Evolutionary conservation across 257 asterid species (phyloP).

Genomic region (Przewalskia tangutica): DNA sequence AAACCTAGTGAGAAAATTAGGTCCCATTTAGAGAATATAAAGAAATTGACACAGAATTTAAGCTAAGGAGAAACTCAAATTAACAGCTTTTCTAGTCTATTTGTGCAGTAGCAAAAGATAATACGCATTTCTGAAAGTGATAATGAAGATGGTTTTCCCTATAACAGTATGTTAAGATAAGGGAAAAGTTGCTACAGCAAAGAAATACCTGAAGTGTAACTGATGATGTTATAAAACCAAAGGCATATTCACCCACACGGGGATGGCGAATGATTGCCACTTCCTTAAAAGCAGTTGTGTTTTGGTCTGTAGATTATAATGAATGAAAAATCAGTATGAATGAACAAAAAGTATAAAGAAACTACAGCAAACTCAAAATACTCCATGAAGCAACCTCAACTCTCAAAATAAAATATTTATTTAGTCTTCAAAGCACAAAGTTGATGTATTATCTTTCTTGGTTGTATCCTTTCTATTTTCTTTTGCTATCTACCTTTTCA

Average conservation of each 20-base stretch:
- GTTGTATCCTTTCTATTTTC: not conserved
- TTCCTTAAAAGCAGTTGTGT: conserved; percentile 82
- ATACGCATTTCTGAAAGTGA: not conserved
- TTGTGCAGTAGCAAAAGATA: not conserved
- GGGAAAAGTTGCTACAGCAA: not conserved
- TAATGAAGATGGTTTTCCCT: not conserved
- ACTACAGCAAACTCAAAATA: not conserved
- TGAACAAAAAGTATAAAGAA: not conserved
- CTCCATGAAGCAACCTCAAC: not conserved
- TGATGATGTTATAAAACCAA: conserved; percentile 89
- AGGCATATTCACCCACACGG: conserved; percentile 91
- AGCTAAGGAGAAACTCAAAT: not conserved
- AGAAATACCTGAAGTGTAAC: conserved; percentile 70
- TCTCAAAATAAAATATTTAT: not conserved
- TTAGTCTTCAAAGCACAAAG: not conserved
- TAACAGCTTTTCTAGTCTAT: not conserved
- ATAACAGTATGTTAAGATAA: not conserved
- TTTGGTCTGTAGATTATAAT: conserved; percentile 47
- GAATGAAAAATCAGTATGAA: conserved; percentile 9
- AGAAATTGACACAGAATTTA: not conserved
- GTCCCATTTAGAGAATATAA: not conserved
- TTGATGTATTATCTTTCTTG: not conserved
- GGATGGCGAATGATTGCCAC: conserved; percentile 87
- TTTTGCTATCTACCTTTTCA: not conserved
- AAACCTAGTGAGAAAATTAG: not conserved